A percentile compares a stretch with the other conserved stretches of the same genome.
These are phyloP conservation scores for Oemleria cerasiformis DNA, from an alignment of 306 rosid genomes.

Conservation along the genomic window DNA sequence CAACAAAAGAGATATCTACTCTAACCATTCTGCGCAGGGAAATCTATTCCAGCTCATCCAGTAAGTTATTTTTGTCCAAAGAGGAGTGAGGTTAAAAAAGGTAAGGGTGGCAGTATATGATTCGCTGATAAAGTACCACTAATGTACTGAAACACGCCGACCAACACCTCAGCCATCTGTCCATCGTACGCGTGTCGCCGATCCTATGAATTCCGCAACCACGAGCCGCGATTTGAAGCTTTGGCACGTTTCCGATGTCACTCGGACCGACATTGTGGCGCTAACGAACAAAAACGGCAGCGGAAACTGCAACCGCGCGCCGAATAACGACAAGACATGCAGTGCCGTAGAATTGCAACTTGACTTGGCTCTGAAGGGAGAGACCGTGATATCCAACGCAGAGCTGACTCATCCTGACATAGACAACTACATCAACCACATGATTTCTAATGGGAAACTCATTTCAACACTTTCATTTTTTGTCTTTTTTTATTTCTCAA, in stretches of 20 bases:
- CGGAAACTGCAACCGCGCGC: neutral
- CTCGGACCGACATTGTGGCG: neutral
- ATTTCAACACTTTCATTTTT: no score
- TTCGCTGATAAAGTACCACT: no score
- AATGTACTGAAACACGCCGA: no score
- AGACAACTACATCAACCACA: no score
- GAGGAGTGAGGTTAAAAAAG: no score
- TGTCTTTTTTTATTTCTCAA: no score
- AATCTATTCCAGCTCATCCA: no score
- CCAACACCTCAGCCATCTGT: neutral
- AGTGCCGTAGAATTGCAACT: neutral
- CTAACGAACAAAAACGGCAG: neutral
- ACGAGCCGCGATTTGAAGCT: neutral
- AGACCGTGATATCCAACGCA: slow-evolving; percentile 36
- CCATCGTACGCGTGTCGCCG: neutral
- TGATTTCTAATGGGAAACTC: no score
- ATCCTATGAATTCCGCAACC: neutral
- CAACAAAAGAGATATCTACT: no score
- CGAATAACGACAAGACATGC: slow-evolving; percentile 14
- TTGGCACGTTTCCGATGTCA: neutral
- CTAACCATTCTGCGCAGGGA: no score
- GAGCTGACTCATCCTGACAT: slow-evolving; percentile 43
- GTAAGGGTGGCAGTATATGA: no score
- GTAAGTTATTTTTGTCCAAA: no score
- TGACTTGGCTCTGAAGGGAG: neutral